phyloP scores from a whole-genome alignment of 352 stramenopile genomes.

The Phytopythium montanum region DNA sequence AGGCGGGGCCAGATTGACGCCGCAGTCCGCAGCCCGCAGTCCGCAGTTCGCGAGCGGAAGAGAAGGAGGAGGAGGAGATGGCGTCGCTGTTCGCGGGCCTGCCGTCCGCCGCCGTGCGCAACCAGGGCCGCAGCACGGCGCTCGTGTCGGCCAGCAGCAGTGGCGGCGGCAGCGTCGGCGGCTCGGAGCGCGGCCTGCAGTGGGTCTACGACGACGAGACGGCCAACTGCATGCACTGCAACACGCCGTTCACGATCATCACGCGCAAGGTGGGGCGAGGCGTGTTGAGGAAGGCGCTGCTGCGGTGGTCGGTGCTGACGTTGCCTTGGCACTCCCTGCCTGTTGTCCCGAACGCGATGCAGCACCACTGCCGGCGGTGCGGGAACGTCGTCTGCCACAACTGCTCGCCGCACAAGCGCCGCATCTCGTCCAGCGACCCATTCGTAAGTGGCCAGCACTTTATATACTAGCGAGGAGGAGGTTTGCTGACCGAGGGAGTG shows the following conservation, averaged over 20 bases:
- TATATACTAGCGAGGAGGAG: not conserved
- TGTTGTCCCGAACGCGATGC: slow-evolving; percentile 5
- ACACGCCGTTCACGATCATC: slow-evolving; percentile 78
- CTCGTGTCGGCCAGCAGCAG: slow-evolving; percentile 24
- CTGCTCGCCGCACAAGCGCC: slow-evolving; percentile 82
- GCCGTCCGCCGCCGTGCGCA: slow-evolving; percentile 53
- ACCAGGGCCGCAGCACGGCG: slow-evolving; percentile 35
- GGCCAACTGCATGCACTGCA: slow-evolving; percentile 86
- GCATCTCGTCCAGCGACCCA: slow-evolving; percentile 74
- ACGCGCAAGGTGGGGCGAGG: slow-evolving; percentile 61
- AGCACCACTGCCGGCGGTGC: slow-evolving; percentile 83
- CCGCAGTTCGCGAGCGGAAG: too few species aligned
- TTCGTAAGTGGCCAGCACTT: slow-evolving; percentile 42
- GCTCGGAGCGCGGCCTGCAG: slow-evolving; percentile 51
- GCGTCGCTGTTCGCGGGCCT: slow-evolving; percentile 70
- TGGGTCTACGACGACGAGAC: slow-evolving; percentile 87
- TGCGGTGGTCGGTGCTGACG: not conserved
- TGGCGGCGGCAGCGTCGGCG: slow-evolving; percentile 8
- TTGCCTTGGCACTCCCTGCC: not conserved
- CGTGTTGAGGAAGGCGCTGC: not conserved
- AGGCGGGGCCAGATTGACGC: not conserved
- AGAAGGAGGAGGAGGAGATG: slow-evolving; percentile 23
- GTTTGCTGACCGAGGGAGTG: not conserved
- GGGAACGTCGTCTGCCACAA: slow-evolving; percentile 86
- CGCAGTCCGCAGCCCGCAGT: not conserved